Percentiles rank a stretch among this genome's conserved stretches.
Evolutionary conservation across 306 rosid species (phyloP).

Genomic region (Cyamopsis tetragonoloba): DNA sequence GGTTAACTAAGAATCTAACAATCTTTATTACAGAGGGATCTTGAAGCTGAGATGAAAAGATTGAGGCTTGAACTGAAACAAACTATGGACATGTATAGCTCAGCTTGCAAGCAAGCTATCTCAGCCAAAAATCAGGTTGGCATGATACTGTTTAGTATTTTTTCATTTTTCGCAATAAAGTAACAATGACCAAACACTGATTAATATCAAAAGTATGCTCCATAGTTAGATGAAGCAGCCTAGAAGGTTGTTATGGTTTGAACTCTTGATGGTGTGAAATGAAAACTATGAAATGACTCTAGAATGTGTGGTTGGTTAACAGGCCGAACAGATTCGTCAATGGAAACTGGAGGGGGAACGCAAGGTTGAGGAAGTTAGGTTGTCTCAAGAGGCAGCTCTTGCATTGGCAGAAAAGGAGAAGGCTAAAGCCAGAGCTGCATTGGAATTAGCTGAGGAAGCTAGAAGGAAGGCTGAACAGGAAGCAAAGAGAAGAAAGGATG

Average conservation of each 20-base stretch:
- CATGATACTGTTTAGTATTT: conserved; percentile 9
- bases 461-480: conserved; percentile 78
- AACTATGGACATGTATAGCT: conserved; percentile 96
- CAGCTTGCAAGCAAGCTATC: conserved; percentile 98
- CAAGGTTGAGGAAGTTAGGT: conserved; percentile 58
- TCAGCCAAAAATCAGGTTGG: conserved; percentile 93
- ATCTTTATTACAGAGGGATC: conserved; percentile 49
- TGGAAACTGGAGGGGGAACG: conserved; percentile 74
- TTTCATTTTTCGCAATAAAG: not conserved
- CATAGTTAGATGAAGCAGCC: not conserved
- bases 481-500: conserved; percentile 62
- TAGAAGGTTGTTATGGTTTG: not conserved
- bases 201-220: not conserved
- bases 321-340: conserved; percentile 75
- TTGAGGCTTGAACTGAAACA: conserved; percentile 85
- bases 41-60: conserved; percentile 87
- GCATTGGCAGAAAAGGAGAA: conserved; percentile 85
- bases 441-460: conserved; percentile 77
- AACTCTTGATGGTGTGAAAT: not conserved
- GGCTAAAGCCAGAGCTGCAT: conserved; percentile 80
- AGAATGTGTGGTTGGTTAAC: conserved; percentile 23
- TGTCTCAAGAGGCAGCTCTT: conserved; percentile 82
- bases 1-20: conserved; percentile 13
- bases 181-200: not conserved
- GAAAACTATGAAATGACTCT: conserved; percentile 3